Conservation (phyloP, 352 stramenopile species). For the Nothophytophthora sp. region DNA sequence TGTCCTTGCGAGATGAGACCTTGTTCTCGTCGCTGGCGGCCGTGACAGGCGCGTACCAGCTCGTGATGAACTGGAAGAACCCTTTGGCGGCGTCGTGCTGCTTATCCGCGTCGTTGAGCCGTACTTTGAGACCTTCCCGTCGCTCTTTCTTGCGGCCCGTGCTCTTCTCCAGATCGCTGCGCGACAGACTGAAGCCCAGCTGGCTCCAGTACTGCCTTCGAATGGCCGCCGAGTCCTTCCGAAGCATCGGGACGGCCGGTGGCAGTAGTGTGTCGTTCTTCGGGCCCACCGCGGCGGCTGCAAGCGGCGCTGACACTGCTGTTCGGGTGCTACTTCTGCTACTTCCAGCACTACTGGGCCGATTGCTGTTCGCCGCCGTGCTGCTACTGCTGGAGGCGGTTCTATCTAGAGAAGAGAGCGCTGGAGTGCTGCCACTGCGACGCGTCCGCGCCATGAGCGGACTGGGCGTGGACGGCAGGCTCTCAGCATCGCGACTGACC, state of each 20-base stretch:
- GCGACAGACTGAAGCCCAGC: conserved; percentile 76
- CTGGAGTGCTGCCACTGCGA: conserved; percentile 22
- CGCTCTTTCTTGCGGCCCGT: conserved; percentile 64
- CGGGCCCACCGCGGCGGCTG: conserved; percentile 11
- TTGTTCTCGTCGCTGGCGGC: conserved; percentile 29
- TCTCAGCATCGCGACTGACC: conserved; percentile 55
- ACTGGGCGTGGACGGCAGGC: conserved; percentile 48
- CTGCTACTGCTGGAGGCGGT: background rate
- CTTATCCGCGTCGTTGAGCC: conserved; percentile 61
- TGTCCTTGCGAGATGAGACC: conserved; percentile 14
- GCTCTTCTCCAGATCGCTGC: conserved; percentile 80
- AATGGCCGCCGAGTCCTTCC: conserved; percentile 83
- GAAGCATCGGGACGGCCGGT: conserved; percentile 38
- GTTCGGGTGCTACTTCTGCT: conserved; percentile 5
- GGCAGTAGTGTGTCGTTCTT: conserved; percentile 20
- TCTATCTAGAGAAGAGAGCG: conserved; percentile 6
- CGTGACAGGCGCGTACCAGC: conserved; percentile 64
- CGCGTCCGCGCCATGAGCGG: conserved; percentile 27
- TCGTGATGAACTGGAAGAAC: conserved; percentile 83
- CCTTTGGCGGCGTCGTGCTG: conserved; percentile 49
- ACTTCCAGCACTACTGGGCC: conserved; percentile 14
- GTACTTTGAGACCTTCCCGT: conserved; percentile 72
- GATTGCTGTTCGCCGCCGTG: conserved; percentile 7
- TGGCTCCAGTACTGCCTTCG: conserved; percentile 89
- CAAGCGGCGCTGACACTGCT: background rate